A percentile compares a stretch with the other conserved stretches of the same genome.
phyloP scores from a whole-genome alignment of 768 basidiomycete genomes.

The Serendipita sp. region DNA sequence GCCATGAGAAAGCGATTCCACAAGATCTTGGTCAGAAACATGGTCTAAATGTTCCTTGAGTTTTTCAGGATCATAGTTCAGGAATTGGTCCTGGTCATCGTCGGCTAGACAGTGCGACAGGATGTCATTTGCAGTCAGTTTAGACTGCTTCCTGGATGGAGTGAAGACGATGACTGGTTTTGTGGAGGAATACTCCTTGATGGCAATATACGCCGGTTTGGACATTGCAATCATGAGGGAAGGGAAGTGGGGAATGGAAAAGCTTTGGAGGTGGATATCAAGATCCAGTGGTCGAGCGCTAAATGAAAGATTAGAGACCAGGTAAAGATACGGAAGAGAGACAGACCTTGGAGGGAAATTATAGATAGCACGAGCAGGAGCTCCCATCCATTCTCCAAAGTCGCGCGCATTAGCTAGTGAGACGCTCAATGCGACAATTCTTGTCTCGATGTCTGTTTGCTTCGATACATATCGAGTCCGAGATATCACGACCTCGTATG shows the following conservation, averaged over 20 bases:
- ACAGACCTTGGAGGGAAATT: conserved; percentile 84
- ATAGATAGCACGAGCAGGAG: conserved; percentile 85
- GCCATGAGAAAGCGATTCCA: conserved; percentile 72
- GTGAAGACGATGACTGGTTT: conserved; percentile 90
- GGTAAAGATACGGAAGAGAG: background rate
- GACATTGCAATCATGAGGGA: conserved; percentile 99
- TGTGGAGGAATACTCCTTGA: conserved; percentile 67
- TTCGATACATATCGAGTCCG: conserved; percentile 92
- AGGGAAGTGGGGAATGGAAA: conserved; percentile 93
- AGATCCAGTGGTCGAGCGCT: conserved; percentile 93
- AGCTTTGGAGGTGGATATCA: conserved; percentile 94
- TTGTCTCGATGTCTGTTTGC: conserved; percentile 81
- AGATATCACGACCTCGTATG: conserved; percentile 91
- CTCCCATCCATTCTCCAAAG: conserved; percentile 95
- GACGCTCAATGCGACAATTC: conserved; percentile 88
- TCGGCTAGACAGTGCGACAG: conserved; percentile 79
- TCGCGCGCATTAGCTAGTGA: conserved; percentile 92
- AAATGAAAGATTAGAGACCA: conserved; percentile 7
- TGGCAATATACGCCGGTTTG: conserved; percentile 89
- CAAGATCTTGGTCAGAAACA: conserved; percentile 55
- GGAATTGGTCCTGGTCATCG: conserved; percentile 66
- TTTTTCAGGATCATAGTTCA: conserved; percentile 72
- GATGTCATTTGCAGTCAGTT: conserved; percentile 84
- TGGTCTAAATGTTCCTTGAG: conserved; percentile 81
- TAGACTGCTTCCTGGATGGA: conserved; percentile 82